A percentile compares a stretch with the other conserved stretches of the same genome.
Evolutionary conservation across 495 filamentous ascomycete species (phyloP).

Genomic region (Terfezia claveryi): DNA sequence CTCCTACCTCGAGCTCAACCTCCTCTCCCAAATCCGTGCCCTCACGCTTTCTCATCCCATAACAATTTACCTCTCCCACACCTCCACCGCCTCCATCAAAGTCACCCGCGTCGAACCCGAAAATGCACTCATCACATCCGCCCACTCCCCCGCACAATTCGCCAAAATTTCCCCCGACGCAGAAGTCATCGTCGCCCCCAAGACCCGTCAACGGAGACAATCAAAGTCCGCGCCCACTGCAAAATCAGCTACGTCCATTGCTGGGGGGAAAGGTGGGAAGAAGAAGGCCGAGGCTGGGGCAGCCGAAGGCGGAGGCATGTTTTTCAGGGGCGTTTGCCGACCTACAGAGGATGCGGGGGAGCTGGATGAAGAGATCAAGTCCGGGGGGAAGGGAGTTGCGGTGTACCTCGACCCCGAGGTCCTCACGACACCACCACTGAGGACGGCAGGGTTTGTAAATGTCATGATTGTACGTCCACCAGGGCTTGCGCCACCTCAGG

Average conservation of each 20-base stretch:
- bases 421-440: slow-evolving; percentile 39
- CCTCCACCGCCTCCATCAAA: slow-evolving; percentile 72
- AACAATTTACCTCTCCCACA: slow-evolving; percentile 81
- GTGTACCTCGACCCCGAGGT: slow-evolving; percentile 45
- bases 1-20: slow-evolving; percentile 79
- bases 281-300: slow-evolving; percentile 45
- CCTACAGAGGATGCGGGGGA: slow-evolving; percentile 16
- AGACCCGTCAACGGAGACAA: slow-evolving; percentile 36
- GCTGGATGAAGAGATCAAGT: slow-evolving; percentile 40
- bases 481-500: slow-evolving; percentile 48
- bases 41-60: slow-evolving; percentile 52
- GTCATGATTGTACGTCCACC: slow-evolving; percentile 64
- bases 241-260: slow-evolving; percentile 44
- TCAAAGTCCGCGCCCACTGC: slow-evolving; percentile 14
- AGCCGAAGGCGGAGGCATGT: slow-evolving; percentile 40
- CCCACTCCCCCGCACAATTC: slow-evolving; percentile 41
- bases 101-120: slow-evolving; percentile 19
- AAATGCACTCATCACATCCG: slow-evolving; percentile 42
- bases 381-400: slow-evolving; percentile 34
- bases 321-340: slow-evolving; percentile 50
- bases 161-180: slow-evolving; percentile 84
- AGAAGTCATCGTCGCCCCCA: slow-evolving; percentile 91
- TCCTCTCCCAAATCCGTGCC: slow-evolving; percentile 79
- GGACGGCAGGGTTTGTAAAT: slow-evolving; percentile 38
- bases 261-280: slow-evolving; percentile 39